Percentiles rank a stretch among this genome's conserved stretches.
Conservation (phyloP, 495 filamentous ascomycete species). For the Neurospora sp. region DNA sequence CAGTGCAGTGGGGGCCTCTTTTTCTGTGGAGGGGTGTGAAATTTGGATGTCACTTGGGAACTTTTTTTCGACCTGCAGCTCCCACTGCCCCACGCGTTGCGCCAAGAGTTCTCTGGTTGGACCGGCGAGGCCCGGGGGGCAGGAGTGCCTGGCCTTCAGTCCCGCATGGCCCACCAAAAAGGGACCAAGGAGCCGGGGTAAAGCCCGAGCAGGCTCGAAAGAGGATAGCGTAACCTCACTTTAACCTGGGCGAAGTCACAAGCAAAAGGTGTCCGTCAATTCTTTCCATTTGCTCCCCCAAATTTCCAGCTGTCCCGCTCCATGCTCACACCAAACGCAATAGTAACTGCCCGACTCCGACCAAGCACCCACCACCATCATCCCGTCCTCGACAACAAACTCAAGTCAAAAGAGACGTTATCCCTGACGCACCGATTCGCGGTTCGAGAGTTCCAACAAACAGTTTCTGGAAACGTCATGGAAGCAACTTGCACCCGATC, state of each 20-base stretch:
- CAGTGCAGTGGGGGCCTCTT: background rate
- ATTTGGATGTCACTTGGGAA: background rate
- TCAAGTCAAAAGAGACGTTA: background rate
- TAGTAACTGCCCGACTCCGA: background rate
- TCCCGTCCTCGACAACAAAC: background rate
- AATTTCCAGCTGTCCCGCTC: background rate
- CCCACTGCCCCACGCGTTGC: background rate
- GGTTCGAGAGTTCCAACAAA: background rate
- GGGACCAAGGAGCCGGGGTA: background rate
- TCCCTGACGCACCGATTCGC: background rate
- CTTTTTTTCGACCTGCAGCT: background rate
- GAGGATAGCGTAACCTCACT: background rate
- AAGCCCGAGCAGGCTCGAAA: background rate
- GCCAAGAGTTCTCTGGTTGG: background rate
- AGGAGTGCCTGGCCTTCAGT: background rate
- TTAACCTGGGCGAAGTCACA: background rate
- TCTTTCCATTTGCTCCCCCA: background rate
- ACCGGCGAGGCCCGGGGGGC: background rate
- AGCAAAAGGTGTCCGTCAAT: background rate
- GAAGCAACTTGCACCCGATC: background rate
- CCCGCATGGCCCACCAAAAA: background rate
- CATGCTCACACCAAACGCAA: background rate
- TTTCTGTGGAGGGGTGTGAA: background rate
- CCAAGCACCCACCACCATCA: background rate
- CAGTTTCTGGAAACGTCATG: background rate